These are phyloP conservation scores for Ustilago shanxiensis DNA, from an alignment of 1,284 basidiomycete species.

Conservation along the genomic window DNA sequence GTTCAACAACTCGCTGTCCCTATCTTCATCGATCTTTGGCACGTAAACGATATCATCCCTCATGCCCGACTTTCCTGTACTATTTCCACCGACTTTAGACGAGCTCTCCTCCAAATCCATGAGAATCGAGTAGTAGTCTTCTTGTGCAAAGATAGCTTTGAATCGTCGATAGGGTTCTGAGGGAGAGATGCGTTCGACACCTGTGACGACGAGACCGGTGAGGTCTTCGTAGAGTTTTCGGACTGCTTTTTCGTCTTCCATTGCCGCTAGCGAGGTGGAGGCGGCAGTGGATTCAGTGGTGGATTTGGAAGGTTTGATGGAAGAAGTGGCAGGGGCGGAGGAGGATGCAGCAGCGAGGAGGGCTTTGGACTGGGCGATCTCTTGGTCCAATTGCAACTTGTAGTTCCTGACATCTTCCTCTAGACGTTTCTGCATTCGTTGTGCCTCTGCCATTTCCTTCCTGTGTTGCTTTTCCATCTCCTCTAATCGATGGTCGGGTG, in stretches of 20 bases:
- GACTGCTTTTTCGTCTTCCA: conserved; percentile 60
- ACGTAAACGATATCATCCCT: conserved; percentile 65
- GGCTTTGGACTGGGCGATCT: conserved; percentile 44
- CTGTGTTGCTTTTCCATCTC: conserved; percentile 40
- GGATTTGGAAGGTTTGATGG: background rate
- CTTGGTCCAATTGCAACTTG: conserved; percentile 54
- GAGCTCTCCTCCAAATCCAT: conserved; percentile 61
- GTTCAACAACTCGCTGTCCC: conserved; percentile 41
- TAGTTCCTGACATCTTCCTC: conserved; percentile 44
- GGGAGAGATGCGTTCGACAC: conserved; percentile 46
- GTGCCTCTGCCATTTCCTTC: conserved; percentile 36
- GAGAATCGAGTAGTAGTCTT: conserved; percentile 62
- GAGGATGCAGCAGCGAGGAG: conserved; percentile 22
- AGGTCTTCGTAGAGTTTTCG: conserved; percentile 68
- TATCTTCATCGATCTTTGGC: conserved; percentile 62
- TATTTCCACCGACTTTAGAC: conserved; percentile 17
- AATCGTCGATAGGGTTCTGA: conserved; percentile 37
- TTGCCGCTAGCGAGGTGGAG: conserved; percentile 22
- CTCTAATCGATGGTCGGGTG: conserved; percentile 16
- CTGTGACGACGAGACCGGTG: conserved; percentile 63
- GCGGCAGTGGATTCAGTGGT: conserved; percentile 8
- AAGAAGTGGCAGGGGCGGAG: conserved; percentile 9
- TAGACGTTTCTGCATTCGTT: conserved; percentile 20
- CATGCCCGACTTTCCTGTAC: background rate
- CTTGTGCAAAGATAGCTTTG: conserved; percentile 60